Evolutionary conservation across 768 basidiomycete genomes (phyloP), one percentile per base, ranked within the genome.

Genomic region (Pisolithus sp.): DNA sequence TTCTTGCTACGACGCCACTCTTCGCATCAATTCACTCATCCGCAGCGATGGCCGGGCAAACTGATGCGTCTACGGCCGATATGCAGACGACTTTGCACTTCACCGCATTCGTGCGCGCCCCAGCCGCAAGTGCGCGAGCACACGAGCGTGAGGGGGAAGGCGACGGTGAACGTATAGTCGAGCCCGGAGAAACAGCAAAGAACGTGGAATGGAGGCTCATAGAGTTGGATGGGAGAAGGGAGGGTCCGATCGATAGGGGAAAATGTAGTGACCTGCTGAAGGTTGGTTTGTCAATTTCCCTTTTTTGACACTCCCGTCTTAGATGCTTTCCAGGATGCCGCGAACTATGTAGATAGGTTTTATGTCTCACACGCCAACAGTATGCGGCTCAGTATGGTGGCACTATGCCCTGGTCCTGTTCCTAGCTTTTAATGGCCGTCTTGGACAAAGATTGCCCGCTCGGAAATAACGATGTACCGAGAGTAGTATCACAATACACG

Each of bases 1-100:
- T 85, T 24, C 82, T 97, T 20, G 85, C 87, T 61, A 80, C 81
- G 4, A 87, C 90, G 0, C 70, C 80, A 21, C 78, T 92, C 42
- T 92, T 97, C 58, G 80, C 81, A 5, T 68, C 78, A 53, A 90
- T 93, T 53, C 94, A 96, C 56, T 76, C 78, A 0, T 77, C 83
- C 37, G 80, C 82, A 1, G 88, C 90, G 0, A 69, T 73, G 0
- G 63, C 78, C 0, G 91, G 90, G 7, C 91, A 95, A 68, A 81
- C 81, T 5, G 70, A 73, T 1, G 75, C 83, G 0, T 84, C 88
- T 3, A 67, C 71, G 1, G 46, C 46, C n/a, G 75, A 88, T 57
- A 72, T 83, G 8, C 74, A 89, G 37, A 87, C 86, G 0, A 76
- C 89, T 59, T 73, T 91, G 7, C 94, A 96, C 68, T 97, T 94